phyloP scores from a whole-genome alignment of 1,139 yeast genomes.

The Saccharomycopsis phalli region DNA sequence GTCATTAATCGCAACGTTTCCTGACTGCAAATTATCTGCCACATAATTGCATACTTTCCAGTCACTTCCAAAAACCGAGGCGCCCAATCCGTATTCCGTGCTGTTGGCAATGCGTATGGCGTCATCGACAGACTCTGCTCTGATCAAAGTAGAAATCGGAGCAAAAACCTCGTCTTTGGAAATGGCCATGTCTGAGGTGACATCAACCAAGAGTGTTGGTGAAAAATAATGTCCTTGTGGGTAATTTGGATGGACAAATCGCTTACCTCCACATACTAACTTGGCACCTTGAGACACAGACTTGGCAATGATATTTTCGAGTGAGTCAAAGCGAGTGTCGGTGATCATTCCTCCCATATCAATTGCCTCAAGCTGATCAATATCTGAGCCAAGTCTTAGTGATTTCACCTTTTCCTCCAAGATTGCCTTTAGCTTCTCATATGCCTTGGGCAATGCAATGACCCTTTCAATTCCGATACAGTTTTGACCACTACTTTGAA shows the following conservation, averaged over 20 bases:
- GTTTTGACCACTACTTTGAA: conserved; percentile 95
- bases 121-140: conserved; percentile 54
- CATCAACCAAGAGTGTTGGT: conserved; percentile 82
- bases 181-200: conserved; percentile 65
- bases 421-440: conserved; percentile 50
- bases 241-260: conserved; percentile 77
- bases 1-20: conserved; percentile 93
- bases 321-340: conserved; percentile 55
- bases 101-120: conserved; percentile 77
- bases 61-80: conserved; percentile 72
- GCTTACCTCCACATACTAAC: conserved; percentile 69
- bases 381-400: conserved; percentile 78
- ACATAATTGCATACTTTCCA: conserved; percentile 50
- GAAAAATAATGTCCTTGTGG: conserved; percentile 91
- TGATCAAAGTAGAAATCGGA: conserved; percentile 73
- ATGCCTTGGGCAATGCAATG: conserved; percentile 60
- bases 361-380: conserved; percentile 79
- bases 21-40: conserved; percentile 59
- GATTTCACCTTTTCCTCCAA: conserved; percentile 48
- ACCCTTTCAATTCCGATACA: conserved; percentile 96
- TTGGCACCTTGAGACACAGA: conserved; percentile 80
- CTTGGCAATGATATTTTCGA: conserved; percentile 58
- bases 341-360: conserved; percentile 97
- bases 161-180: conserved; percentile 92
- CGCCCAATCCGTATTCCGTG: conserved; percentile 87